Evolutionary conservation across 2,329 filamentous ascomycete genomes (phyloP), one percentile per base, ranked within the genome.

Genomic region (Zymoseptoria ardabiliae): DNA sequence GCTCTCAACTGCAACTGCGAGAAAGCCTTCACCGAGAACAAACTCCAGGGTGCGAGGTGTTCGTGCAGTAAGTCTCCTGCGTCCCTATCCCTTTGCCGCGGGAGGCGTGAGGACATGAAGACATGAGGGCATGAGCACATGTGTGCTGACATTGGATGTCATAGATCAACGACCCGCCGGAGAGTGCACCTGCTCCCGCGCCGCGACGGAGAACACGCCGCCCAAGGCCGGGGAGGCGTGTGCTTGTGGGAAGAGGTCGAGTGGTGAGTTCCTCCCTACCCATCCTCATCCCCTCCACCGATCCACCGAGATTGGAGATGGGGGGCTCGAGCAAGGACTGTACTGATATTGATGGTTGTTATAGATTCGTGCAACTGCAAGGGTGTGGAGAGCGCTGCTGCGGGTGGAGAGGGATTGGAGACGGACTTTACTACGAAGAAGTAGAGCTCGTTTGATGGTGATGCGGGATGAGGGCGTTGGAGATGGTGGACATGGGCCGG

Each of bases 1-100:
- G 93, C 93, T 54, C 85, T 96, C 54, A 82, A 92, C 74, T 97
- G 93, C 84, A 88, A 81, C 63, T 97, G 93, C 79, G 85, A 85
- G 69, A 92, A 90, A 75, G 83, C 91, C 3, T 65, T 81, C 3
- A 76, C 79, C 17, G 92, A 97, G 81, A 97, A 97, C 81, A 77
- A 77, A 49, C 73, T 90, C 58, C 74, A 79, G 6, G 90, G 90
- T 6, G 81, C 89, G 48, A 82, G 90, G 68, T 96, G 91, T 81
- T 91, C 89, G 51, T 96, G 91, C 80, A 84, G 90, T 82, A 78
- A 64, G 79, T 79, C 23, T 23, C 23, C 13, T 23, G 1, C 45
- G 8, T 11, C 21, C 48, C n/a, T 20, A 54, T 21, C 56, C n/a
- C 60, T 50, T 50, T 59, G 53, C 60, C 10, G 25, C 25, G n/a